Conservation (phyloP, 345 rosid genomes). For the Populus davidiana region DNA sequence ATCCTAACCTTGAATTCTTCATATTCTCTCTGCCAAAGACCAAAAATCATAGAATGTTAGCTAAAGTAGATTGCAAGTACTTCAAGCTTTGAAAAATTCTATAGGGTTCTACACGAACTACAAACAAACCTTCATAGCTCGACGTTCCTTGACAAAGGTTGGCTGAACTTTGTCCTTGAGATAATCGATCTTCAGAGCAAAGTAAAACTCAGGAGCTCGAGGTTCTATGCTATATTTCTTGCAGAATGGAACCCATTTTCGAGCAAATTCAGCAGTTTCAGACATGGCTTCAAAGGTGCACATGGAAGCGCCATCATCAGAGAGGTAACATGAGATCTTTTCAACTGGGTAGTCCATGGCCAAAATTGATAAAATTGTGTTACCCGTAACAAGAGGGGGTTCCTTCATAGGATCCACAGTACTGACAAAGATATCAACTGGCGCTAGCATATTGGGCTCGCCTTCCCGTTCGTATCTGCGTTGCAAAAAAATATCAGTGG, state of each 20-base stretch:
- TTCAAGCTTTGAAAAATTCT: neutral
- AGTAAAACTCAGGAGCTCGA: slow-evolving; percentile 37
- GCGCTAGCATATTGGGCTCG: slow-evolving; percentile 77
- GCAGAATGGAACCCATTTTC: slow-evolving; percentile 38
- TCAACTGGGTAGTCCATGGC: slow-evolving; percentile 95
- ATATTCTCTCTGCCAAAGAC: slow-evolving; percentile 68
- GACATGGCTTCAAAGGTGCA: slow-evolving; percentile 85
- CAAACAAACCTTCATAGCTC: slow-evolving; percentile 86
- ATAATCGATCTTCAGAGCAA: slow-evolving; percentile 67
- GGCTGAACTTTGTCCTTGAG: slow-evolving; percentile 98
- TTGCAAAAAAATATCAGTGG: neutral
- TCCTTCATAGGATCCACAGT: slow-evolving; percentile 99
- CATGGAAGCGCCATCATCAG: slow-evolving; percentile 97
- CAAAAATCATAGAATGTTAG: slow-evolving; percentile 2
- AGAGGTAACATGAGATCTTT: slow-evolving; percentile 88
- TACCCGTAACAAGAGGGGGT: slow-evolving; percentile 93
- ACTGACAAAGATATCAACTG: slow-evolving; percentile 89
- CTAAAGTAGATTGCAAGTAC: neutral
- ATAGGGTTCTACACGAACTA: neutral
- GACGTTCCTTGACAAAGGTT: slow-evolving; percentile 85
- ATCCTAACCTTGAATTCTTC: slow-evolving; percentile 95
- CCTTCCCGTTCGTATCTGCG: slow-evolving; percentile 84
- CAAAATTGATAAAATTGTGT: slow-evolving; percentile 83
- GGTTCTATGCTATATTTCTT: slow-evolving; percentile 36
- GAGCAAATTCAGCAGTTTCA: slow-evolving; percentile 50